phyloP scores from a whole-genome alignment of 768 basidiomycete species.

The Termitomyces sp. region DNA sequence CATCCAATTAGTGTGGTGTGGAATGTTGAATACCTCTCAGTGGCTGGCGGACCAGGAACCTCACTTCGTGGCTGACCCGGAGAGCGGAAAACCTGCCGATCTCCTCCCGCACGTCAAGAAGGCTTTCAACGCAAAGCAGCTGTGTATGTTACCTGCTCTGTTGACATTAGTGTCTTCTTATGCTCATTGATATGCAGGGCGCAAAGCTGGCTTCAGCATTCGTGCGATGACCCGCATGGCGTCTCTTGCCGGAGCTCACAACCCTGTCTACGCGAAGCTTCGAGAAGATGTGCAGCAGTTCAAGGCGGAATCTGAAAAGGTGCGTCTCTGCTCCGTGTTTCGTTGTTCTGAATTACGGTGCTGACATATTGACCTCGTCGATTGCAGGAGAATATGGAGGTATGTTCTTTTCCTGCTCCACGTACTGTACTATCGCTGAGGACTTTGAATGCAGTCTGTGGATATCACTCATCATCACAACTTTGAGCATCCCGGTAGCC shows the following conservation, averaged over 20 bases:
- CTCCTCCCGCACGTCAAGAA: constrained; percentile 88
- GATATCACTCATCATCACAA: constrained; percentile 52
- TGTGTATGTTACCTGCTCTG: constrained; percentile 54
- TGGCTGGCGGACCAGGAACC: constrained; percentile 74
- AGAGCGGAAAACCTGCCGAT: constrained; percentile 61
- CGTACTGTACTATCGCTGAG: constrained; percentile 11
- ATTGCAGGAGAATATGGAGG: constrained; percentile 34
- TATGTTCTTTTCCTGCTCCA: constrained; percentile 2
- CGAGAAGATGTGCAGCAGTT: constrained; percentile 59
- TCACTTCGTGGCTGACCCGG: constrained; percentile 67
- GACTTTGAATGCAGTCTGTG: constrained; percentile 24
- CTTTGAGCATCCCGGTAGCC: constrained; percentile 15
- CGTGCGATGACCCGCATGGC: constrained; percentile 83
- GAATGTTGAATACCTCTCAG: constrained; percentile 16
- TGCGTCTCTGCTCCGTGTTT: constrained; percentile 13
- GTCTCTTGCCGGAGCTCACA: constrained; percentile 40
- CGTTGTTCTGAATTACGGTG: not conserved
- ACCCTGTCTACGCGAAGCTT: constrained; percentile 45
- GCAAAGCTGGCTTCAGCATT: constrained; percentile 83
- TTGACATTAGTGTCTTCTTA: constrained; percentile 5
- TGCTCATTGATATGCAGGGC: constrained; percentile 50
- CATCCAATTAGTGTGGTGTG: not conserved
- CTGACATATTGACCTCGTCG: not conserved
- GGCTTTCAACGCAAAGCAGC: constrained; percentile 83
- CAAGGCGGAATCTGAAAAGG: constrained; percentile 78